Evolutionary conservation across 345 rosid species (phyloP).

Genomic region (Jatropha curcas): DNA sequence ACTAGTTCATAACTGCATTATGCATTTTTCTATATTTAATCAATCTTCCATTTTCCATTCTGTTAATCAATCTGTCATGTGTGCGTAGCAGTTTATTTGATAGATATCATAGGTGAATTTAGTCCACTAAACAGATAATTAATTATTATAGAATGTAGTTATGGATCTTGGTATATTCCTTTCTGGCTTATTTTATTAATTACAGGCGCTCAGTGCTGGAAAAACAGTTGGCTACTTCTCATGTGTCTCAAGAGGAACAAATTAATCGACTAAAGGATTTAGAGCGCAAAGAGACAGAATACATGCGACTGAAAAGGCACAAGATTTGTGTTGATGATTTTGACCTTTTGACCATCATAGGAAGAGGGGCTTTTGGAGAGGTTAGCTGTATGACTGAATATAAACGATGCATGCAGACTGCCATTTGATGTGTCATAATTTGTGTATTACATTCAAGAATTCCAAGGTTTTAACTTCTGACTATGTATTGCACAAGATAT

Average conservation of each 20-base stretch:
- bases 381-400: slow-evolving; percentile 40
- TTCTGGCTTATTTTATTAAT: slow-evolving; percentile 19
- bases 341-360: slow-evolving; percentile 72
- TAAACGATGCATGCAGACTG: slow-evolving; percentile 9
- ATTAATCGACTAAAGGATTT: slow-evolving; percentile 67
- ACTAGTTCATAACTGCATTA: not conserved
- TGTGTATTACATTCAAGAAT: not conserved
- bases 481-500: slow-evolving; percentile 2
- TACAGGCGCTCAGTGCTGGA: slow-evolving; percentile 67
- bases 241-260: slow-evolving; percentile 74
- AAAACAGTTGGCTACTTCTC: slow-evolving; percentile 68
- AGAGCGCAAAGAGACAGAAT: slow-evolving; percentile 83
- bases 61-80: not conserved
- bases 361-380: slow-evolving; percentile 98
- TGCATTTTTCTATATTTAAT: too few species aligned
- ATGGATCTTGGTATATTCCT: slow-evolving; percentile 16
- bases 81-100: not conserved
- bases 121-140: not conserved
- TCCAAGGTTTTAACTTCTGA: not conserved
- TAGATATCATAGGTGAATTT: not conserved
- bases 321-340: slow-evolving; percentile 86
- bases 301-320: slow-evolving; percentile 79
- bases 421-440: slow-evolving; percentile 2
- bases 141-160: slow-evolving; percentile 9
- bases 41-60: not conserved